Percentiles rank a stretch among this genome's conserved stretches.
Evolutionary conservation across 345 rosid genomes (phyloP).

Genomic region (Pugionium dolabratum): DNA sequence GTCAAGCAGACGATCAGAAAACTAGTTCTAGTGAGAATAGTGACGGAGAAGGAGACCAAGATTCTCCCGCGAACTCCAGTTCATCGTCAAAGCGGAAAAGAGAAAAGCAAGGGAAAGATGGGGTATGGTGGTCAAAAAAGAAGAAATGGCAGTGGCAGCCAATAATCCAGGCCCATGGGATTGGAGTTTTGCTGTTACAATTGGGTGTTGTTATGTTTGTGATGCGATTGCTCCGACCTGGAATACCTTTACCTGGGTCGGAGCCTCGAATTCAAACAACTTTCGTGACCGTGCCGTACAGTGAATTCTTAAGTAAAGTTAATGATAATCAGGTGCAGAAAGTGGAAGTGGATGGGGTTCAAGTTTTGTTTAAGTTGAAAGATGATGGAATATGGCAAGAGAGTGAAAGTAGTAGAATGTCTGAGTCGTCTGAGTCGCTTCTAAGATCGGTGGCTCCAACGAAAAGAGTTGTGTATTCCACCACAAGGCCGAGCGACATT

Average conservation of each 20-base stretch:
- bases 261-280: conserved; percentile 72
- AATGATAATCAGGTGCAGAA: conserved; percentile 68
- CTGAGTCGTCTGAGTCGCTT: conserved; percentile 63
- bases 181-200: conserved; percentile 74
- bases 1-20: conserved; percentile 69
- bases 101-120: conserved; percentile 54
- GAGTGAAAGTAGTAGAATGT: conserved; percentile 49
- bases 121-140: conserved; percentile 70
- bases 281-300: conserved; percentile 74
- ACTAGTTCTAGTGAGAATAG: conserved; percentile 46
- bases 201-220: conserved; percentile 78
- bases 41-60: conserved; percentile 48
- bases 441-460: conserved; percentile 63
- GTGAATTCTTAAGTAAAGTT: conserved; percentile 79
- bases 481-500: conserved; percentile 77
- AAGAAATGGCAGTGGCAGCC: conserved; percentile 81
- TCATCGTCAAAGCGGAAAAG: conserved; percentile 44
- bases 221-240: conserved; percentile 83
- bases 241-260: conserved; percentile 80
- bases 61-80: conserved; percentile 38
- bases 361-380: conserved; percentile 78
- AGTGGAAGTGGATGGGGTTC: conserved; percentile 89
- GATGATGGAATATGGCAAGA: conserved; percentile 50
- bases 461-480: conserved; percentile 68
- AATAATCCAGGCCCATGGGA: conserved; percentile 71